Base-by-base conservation (phyloP, 2,329 filamentous ascomycete species). In the Monilinia laxa region DNA sequence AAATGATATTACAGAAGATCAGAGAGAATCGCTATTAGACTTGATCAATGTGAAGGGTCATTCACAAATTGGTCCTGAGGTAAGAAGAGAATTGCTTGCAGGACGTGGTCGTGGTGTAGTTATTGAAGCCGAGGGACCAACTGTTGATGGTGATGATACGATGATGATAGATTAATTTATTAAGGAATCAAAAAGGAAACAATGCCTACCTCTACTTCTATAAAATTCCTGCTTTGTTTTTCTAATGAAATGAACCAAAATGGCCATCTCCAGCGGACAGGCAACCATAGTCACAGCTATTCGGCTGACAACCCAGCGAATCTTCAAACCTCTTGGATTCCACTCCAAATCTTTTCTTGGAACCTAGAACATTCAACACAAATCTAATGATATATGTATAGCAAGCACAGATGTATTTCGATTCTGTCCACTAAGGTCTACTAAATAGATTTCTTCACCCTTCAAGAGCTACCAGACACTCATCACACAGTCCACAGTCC, bases 1-100 rank as follows among this genome's bases (percentile, higher is more conserved):
- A 75, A 96, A 97, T 72, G 94, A 98, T 78, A 94, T 97, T 73
- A 97, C 93, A 1, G 93, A 97, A 77, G 93, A 97, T 72, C 93
- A 97, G 81, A 84, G 93, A 73, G 94, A 99, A 79, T 91, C 93
- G 0, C 80, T 99, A 62, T 81, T 99, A 7, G 95, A 99, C 79
- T 79, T 99, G 68, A 81, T 99, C 23, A 82, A 97, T 54, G 89
- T 88, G 4, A 87, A 94, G 69, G 93, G 93, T 0, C 95, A 99
- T 79, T 87, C 88, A 69, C 86, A 89, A 68, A 97, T 99, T 70
- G 93, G 92, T 0, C 93, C 95, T 0, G 95, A 98, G 77, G 91
- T 98, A 35, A 83, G 95, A 72, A 87, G 93, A 74, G 94, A 99
- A 77, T 77, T 99, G 75, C 79, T 98, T 58, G 93, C 92, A 35